These are phyloP conservation scores for Lobosporangium transversale DNA, from an alignment of 192 early-diverging fungal species.

Conservation along the genomic window DNA sequence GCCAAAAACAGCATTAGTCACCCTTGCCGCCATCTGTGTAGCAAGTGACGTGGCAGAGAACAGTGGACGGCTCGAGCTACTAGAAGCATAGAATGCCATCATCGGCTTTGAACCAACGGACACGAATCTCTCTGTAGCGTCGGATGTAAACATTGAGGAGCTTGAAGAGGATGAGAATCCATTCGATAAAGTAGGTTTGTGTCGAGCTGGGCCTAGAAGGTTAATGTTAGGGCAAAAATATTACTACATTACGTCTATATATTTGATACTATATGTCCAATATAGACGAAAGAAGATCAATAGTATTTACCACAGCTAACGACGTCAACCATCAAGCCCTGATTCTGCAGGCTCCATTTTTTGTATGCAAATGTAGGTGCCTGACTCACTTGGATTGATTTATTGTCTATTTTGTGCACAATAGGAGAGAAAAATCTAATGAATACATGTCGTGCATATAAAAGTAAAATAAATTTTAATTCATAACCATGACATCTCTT, in stretches of 20 bases:
- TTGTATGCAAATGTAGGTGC: slow-evolving; percentile 61
- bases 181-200: slow-evolving; percentile 35
- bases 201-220: slow-evolving; percentile 40
- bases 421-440: too few relatives aligned
- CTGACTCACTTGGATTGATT: slow-evolving; percentile 23
- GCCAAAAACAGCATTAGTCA: slow-evolving; percentile 70
- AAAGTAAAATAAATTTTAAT: not conserved
- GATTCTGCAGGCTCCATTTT: slow-evolving; percentile 62
- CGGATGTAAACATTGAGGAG: slow-evolving; percentile 48
- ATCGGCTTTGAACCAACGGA: slow-evolving; percentile 68
- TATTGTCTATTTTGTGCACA: too few relatives aligned
- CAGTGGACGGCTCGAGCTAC: slow-evolving; percentile 57
- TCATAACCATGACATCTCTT: not conserved
- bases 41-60: slow-evolving; percentile 63
- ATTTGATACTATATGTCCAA: too few relatives aligned
- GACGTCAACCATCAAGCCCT: slow-evolving; percentile 55
- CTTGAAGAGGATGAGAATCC: slow-evolving; percentile 50
- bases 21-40: slow-evolving; percentile 58
- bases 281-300: not conserved
- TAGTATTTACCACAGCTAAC: slow-evolving; percentile 53
- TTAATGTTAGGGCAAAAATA: too few relatives aligned
- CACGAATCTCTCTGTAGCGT: slow-evolving; percentile 63
- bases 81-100: slow-evolving; percentile 64
- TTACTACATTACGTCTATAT: too few relatives aligned
- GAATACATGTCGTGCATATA: too few relatives aligned